A percentile compares a stretch with the other conserved stretches of the same genome.
Evolutionary conservation across 768 basidiomycete species (phyloP).

Genomic region (Galerina marginata): DNA sequence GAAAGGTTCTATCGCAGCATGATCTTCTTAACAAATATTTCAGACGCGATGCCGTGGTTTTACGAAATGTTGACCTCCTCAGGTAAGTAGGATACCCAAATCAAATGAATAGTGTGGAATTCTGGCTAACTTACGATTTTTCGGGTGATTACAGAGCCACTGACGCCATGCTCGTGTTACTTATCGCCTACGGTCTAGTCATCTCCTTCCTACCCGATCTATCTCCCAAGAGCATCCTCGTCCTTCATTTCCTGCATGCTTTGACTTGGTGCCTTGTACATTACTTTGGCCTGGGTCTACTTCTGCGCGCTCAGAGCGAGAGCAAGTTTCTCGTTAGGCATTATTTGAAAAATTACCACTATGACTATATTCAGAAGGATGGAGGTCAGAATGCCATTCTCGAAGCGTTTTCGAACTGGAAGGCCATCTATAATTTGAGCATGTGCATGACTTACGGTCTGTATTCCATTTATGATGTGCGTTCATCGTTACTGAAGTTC

Average conservation of each 20-base stretch:
- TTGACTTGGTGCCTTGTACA: constrained; percentile 87
- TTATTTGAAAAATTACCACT: constrained; percentile 94
- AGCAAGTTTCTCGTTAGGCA: constrained; percentile 92
- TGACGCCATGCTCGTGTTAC: constrained; percentile 80
- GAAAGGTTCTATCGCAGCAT: constrained; percentile 69
- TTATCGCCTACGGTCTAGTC: constrained; percentile 70
- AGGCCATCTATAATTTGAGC: constrained; percentile 88
- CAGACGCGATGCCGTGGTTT: constrained; percentile 80
- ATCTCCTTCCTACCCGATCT: constrained; percentile 61
- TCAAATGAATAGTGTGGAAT: background rate
- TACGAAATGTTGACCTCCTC: constrained; percentile 84
- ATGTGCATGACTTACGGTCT: constrained; percentile 94
- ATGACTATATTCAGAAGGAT: constrained; percentile 61
- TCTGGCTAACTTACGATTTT: constrained; percentile 23
- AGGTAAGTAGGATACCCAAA: constrained; percentile 54
- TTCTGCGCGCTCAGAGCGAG: constrained; percentile 84
- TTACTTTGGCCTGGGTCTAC: constrained; percentile 82
- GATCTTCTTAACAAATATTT: constrained; percentile 92
- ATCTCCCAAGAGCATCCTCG: constrained; percentile 56
- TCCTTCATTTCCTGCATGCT: constrained; percentile 82
- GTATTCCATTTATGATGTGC: constrained; percentile 10
- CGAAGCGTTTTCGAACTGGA: constrained; percentile 97
- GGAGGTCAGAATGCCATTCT: constrained; percentile 78
- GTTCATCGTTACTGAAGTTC: constrained; percentile 5
- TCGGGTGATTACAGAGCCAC: constrained; percentile 60